Percentiles rank a stretch among this genome's conserved stretches.
Conservation (phyloP, 495 filamentous ascomycete species). For the Glutinoglossum americanum region DNA sequence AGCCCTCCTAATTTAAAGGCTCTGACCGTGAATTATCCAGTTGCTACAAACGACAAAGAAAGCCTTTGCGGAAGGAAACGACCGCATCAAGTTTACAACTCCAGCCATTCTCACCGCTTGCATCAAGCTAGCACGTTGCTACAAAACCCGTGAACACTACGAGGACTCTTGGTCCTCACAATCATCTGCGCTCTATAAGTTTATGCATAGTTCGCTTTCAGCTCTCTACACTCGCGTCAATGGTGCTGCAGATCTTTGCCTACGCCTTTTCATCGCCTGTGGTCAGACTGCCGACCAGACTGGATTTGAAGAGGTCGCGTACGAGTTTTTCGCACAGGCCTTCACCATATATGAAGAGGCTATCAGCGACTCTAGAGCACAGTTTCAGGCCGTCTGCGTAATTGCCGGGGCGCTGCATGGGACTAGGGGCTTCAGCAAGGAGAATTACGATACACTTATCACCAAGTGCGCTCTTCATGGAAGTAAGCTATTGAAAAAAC, state of each 20-base stretch:
- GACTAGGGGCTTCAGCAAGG: conserved; percentile 69
- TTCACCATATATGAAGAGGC: conserved; percentile 97
- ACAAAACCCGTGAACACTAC: conserved; percentile 81
- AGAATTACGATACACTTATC: conserved; percentile 96
- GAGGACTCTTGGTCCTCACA: conserved; percentile 89
- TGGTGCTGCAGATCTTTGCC: conserved; percentile 61
- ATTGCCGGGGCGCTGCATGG: conserved; percentile 77
- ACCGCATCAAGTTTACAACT: conserved; percentile 85
- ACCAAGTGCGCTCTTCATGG: conserved; percentile 94
- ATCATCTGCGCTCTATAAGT: conserved; percentile 76
- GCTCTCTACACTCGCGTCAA: conserved; percentile 77
- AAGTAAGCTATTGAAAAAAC: conserved; percentile 92
- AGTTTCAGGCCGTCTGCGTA: conserved; percentile 93
- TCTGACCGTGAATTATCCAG: conserved; percentile 11
- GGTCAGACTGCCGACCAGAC: conserved; percentile 86
- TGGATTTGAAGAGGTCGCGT: conserved; percentile 83
- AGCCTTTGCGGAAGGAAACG: conserved; percentile 79
- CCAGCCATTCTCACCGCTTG: conserved; percentile 81
- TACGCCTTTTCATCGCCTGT: conserved; percentile 76
- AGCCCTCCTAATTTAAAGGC: not conserved
- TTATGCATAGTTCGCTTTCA: conserved; percentile 71
- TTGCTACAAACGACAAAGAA: conserved; percentile 77
- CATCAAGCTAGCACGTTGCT: conserved; percentile 70
- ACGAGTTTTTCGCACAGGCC: conserved; percentile 96
- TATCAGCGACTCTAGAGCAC: conserved; percentile 81